These are phyloP conservation scores for Aspergillus felis DNA, from an alignment of 2,329 filamentous ascomycete species.

Conservation along the genomic window DNA sequence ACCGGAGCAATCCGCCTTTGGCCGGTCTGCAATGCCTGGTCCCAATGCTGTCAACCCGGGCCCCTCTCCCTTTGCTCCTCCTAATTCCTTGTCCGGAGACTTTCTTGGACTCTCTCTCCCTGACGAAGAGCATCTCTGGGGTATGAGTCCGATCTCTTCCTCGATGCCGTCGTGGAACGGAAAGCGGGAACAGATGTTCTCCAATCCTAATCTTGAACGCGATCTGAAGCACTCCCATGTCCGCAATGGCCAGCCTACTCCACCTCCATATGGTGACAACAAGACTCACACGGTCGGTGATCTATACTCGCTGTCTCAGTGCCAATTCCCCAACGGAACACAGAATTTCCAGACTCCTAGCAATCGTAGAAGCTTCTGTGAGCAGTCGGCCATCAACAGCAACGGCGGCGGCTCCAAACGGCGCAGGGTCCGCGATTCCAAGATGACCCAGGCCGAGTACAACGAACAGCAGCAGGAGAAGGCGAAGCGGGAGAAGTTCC, in stretches of 20 bases:
- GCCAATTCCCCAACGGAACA: slow-evolving; percentile 2
- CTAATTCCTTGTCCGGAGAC: slow-evolving; percentile 22
- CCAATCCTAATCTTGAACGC: slow-evolving; percentile 24
- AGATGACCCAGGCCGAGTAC: slow-evolving; percentile 14
- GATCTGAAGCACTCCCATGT: slow-evolving; percentile 34
- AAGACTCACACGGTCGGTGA: not conserved
- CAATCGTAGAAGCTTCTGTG: slow-evolving; percentile 6
- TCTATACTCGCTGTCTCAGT: slow-evolving; percentile 5
- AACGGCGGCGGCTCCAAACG: slow-evolving; percentile 16
- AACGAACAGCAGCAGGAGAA: slow-evolving; percentile 27
- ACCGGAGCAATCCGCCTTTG: slow-evolving; percentile 14
- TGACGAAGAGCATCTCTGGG: slow-evolving; percentile 31
- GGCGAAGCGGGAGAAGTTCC: slow-evolving; percentile 48
- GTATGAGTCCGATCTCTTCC: slow-evolving; percentile 27
- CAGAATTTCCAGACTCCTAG: not conserved
- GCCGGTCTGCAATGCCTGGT: slow-evolving; percentile 10
- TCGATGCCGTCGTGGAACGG: slow-evolving; percentile 23
- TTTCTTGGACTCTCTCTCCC: slow-evolving; percentile 26
- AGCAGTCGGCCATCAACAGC: slow-evolving; percentile 16
- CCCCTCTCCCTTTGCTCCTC: slow-evolving; percentile 3
- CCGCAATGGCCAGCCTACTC: slow-evolving; percentile 37
- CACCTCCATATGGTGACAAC: slow-evolving; percentile 31
- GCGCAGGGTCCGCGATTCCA: slow-evolving; percentile 12
- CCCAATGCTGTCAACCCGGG: slow-evolving; percentile 11
- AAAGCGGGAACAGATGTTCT: slow-evolving; percentile 23